Evolutionary conservation across 257 asterid species (phyloP).

Genomic region (Agastache rugosa): DNA sequence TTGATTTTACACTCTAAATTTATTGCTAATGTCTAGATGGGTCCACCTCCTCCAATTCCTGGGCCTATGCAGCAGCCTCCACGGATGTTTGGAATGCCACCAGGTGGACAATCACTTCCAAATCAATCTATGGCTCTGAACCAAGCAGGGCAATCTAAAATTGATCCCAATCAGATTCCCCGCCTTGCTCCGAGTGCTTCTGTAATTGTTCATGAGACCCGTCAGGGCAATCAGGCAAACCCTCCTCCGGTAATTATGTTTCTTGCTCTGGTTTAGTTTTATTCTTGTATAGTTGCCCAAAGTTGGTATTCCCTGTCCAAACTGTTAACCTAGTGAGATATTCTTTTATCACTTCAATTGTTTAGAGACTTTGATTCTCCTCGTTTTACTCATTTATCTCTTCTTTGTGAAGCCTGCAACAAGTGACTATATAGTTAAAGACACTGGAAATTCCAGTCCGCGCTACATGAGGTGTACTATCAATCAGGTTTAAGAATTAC

Average conservation of each 20-base stretch:
- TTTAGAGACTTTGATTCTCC: conserved; percentile 19
- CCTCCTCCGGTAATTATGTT: conserved; percentile 85
- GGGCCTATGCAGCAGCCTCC: conserved; percentile 73
- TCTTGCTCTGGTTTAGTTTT: conserved; percentile 2
- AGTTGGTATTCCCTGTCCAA: conserved; percentile 19
- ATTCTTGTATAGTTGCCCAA: conserved; percentile 24
- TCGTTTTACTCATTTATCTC: conserved; percentile 34
- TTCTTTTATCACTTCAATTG: conserved; percentile 18
- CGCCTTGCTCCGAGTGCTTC: conserved; percentile 76
- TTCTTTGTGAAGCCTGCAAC: conserved; percentile 83
- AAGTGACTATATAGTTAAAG: conserved; percentile 89
- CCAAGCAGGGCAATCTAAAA: conserved; percentile 85
- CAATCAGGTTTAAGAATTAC: conserved; percentile 70
- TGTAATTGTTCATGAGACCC: conserved; percentile 85
- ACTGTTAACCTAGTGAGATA: conserved; percentile 27
- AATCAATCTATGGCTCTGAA: conserved; percentile 78
- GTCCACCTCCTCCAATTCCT: conserved; percentile 68
- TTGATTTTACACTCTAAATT: conserved; percentile 38
- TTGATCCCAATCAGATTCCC: conserved; percentile 98
- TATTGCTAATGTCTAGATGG: conserved; percentile 58
- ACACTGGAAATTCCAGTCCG: conserved; percentile 98
- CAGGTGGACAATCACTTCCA: conserved; percentile 60
- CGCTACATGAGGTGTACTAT: conserved; percentile 96
- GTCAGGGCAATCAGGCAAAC: conserved; percentile 97
- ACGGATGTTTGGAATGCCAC: conserved; percentile 88